Percentiles rank a stretch among this genome's conserved stretches.
These are phyloP conservation scores for Salisapilia sapeloensis DNA, from an alignment of 352 stramenopile species.

Conservation along the genomic window DNA sequence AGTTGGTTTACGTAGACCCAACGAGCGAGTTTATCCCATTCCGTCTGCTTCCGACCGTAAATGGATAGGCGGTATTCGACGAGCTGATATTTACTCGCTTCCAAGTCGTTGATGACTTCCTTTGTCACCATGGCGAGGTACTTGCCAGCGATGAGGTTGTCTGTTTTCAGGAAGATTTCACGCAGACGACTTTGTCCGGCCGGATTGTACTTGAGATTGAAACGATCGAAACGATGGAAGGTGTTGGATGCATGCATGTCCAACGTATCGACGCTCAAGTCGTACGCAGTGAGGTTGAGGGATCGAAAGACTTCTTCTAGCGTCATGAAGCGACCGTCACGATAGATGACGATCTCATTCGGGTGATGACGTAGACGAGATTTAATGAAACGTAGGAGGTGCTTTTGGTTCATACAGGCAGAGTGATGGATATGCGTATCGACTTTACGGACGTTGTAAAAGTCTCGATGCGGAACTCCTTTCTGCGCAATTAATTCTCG, in stretches of 20 bases:
- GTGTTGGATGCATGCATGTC: conserved; percentile 99
- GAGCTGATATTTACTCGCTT: conserved; percentile 90
- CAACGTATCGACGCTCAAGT: conserved; percentile 97
- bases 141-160: conserved; percentile 93
- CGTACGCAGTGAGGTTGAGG: conserved; percentile 91
- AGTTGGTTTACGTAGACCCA: conserved; percentile 94
- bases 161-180: conserved; percentile 98
- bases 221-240: conserved; percentile 98
- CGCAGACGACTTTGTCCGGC: conserved; percentile 86
- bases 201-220: conserved; percentile 99
- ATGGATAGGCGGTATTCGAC: conserved; percentile 91
- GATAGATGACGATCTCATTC: conserved; percentile 89
- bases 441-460: conserved; percentile 97
- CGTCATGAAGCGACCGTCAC: conserved; percentile 92
- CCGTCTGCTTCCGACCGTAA: conserved; percentile 84
- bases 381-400: conserved; percentile 87
- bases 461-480: conserved; percentile 94
- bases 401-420: conserved; percentile 94
- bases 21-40: conserved; percentile 93
- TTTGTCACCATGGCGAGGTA: conserved; percentile 95
- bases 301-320: conserved; percentile 89
- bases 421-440: conserved; percentile 98
- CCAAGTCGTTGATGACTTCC: conserved; percentile 78
- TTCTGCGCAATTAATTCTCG: conserved; percentile 91
- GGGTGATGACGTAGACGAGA: conserved; percentile 62